Evolutionary conservation across 768 basidiomycete genomes (phyloP).

Genomic region (Suillus cothurnatus): DNA sequence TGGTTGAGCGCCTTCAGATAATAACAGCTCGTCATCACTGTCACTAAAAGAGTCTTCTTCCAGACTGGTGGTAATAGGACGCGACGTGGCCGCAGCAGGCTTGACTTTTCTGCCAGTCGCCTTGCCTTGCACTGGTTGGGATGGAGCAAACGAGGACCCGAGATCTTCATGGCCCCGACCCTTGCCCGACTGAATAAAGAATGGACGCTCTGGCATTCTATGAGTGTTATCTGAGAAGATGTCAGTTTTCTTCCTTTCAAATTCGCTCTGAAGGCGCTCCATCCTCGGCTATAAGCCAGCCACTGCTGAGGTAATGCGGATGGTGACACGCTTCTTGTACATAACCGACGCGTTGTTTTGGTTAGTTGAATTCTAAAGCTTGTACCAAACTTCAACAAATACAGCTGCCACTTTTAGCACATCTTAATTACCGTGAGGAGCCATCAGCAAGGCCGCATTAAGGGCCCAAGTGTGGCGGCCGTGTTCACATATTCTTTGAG

Average conservation of each 20-base stretch:
- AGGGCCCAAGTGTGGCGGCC: neutral
- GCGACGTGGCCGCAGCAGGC: neutral
- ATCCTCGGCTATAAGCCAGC: conserved; percentile 16
- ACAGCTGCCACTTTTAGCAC: neutral
- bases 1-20: conserved; percentile 24
- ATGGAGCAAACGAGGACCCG: conserved; percentile 20
- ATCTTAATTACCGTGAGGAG: conserved; percentile 3
- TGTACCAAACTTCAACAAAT: conserved; percentile 25
- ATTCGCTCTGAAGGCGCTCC: conserved; percentile 19
- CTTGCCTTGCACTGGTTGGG: neutral
- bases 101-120: conserved; percentile 18
- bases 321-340: neutral
- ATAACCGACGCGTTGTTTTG: conserved; percentile 31
- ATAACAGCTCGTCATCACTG: conserved; percentile 33
- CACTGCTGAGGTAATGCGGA: conserved; percentile 7
- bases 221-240: conserved; percentile 19
- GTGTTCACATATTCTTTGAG: neutral
- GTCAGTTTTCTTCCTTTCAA: neutral
- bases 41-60: conserved; percentile 13
- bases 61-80: neutral
- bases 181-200: conserved; percentile 25
- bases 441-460: neutral
- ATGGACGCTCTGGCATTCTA: conserved; percentile 29
- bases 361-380: conserved; percentile 28
- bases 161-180: conserved; percentile 30